Percentiles rank a stretch among this genome's conserved stretches.
Conservation (phyloP, 2,329 filamentous ascomycete genomes). For the Penicillium corylophilum region DNA sequence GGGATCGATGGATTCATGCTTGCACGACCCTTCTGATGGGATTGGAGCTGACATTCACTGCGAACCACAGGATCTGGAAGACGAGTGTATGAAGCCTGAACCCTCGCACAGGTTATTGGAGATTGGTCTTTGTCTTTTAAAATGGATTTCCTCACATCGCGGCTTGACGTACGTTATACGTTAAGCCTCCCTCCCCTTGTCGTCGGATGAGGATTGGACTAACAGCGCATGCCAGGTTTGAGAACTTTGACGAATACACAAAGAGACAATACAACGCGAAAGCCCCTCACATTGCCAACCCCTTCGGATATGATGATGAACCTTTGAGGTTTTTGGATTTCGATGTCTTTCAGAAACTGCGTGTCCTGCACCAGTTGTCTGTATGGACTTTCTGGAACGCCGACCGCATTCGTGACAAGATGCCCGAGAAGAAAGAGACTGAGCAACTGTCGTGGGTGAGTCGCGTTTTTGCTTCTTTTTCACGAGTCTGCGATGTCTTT, state of each 20-base stretch:
- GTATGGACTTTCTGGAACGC: conserved; percentile 86
- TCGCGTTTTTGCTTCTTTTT: neutral
- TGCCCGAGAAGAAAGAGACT: conserved; percentile 75
- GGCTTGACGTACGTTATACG: conserved; percentile 72
- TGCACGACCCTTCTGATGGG: neutral
- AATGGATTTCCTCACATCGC: conserved; percentile 90
- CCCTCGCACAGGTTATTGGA: conserved; percentile 72
- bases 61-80: conserved; percentile 71
- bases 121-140: conserved; percentile 82
- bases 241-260: conserved; percentile 91
- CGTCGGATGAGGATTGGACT: conserved; percentile 1
- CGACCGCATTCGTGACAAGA: conserved; percentile 80
- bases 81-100: conserved; percentile 76
- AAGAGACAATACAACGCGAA: conserved; percentile 85
- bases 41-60: conserved; percentile 12
- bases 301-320: conserved; percentile 75
- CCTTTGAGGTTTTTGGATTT: conserved; percentile 76
- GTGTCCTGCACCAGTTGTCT: conserved; percentile 81
- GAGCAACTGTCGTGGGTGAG: conserved; percentile 84
- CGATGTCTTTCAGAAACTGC: conserved; percentile 75
- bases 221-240: conserved; percentile 56
- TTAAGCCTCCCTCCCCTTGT: neutral
- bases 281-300: conserved; percentile 69
- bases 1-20: neutral
- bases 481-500: neutral